Evolutionary conservation across 495 filamentous ascomycete species (phyloP), one percentile per base, ranked within the genome.

Genomic region (Penicillium malachiteum): DNA sequence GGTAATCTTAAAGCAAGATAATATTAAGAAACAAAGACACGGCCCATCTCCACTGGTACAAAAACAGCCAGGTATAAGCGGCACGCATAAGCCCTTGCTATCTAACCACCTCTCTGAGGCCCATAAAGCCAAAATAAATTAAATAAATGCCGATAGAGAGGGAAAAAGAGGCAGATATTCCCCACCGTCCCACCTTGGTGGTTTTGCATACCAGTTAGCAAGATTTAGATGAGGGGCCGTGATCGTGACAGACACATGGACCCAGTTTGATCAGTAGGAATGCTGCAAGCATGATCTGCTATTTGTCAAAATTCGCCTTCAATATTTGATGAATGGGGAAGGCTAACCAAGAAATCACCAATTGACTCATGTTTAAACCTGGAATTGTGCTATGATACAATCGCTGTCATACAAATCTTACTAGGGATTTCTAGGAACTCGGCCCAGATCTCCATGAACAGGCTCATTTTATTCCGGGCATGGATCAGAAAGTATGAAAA

Each of bases 271-370:
- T 51, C n/a, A 8, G 35, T 16, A 21, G 35, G 31, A 39, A 54
- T 41, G 57, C 60, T 66, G 60, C 50, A 64, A 62, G 57, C 58
- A 13, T 26, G 21, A 26, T 26, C 21, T 26, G 21, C 21, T 26
- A 26, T 26, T 26, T 26, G 50, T 55, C 55, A 14, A 42, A 52
- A 47, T 34, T 38, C 14, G 32, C 11, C 16, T 14, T 41, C 13
- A 12, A 16, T 14, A 14, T 17, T 32, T 0, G 30, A 47, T 47
- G 54, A 60, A 63, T 41, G 30, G 30, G 26, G 43, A 46, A 46
- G 43, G 43, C 43, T 31, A 43, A 45, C 30, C 18, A 49, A 40
- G 26, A 26, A 26, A 26, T 26, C 21, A 26, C 1, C 21, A 26
- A 46, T 46, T 46, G 43, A 46, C 43, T 46, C 21, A 46, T 46